phyloP scores from a whole-genome alignment of 2,329 filamentous ascomycete species.

The Polytolypa hystricis region DNA sequence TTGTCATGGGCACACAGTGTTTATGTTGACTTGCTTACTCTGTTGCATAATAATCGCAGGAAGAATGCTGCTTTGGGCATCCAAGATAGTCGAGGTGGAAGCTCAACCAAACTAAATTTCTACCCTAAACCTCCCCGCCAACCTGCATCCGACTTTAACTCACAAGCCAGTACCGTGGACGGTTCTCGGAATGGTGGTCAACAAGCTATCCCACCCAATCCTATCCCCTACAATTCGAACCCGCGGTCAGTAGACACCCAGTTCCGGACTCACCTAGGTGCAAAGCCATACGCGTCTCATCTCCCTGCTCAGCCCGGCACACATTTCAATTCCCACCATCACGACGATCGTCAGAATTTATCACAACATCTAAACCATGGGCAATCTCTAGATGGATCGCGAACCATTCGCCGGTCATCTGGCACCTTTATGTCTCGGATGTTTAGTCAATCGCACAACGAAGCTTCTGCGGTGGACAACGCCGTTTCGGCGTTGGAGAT shows the following conservation, averaged over 20 bases:
- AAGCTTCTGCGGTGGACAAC: slow-evolving; percentile 39
- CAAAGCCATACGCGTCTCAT: slow-evolving; percentile 8
- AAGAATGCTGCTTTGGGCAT: slow-evolving; percentile 38
- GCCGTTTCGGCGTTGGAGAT: slow-evolving; percentile 61
- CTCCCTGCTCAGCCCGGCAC: slow-evolving; percentile 10
- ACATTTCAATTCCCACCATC: slow-evolving; percentile 5
- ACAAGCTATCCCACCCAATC: slow-evolving; percentile 3
- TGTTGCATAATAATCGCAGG: slow-evolving; percentile 45
- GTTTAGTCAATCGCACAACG: slow-evolving; percentile 20
- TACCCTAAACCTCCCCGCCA: slow-evolving; percentile 52
- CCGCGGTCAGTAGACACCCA: too few relatives aligned
- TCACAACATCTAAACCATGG: slow-evolving; percentile 11
- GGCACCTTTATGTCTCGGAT: slow-evolving; percentile 25
- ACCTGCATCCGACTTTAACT: slow-evolving; percentile 30
- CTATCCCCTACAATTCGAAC: too few relatives aligned
- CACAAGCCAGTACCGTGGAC: slow-evolving; percentile 6
- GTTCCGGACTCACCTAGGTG: slow-evolving; percentile 6
- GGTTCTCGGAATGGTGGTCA: neutral
- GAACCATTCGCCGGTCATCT: slow-evolving; percentile 23
- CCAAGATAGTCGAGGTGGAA: slow-evolving; percentile 31
- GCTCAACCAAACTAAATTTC: slow-evolving; percentile 43
- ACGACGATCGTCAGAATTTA: slow-evolving; percentile 9
- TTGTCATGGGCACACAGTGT: slow-evolving; percentile 59
- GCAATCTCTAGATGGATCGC: slow-evolving; percentile 21
- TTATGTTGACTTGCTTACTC: slow-evolving; percentile 59